Conservation (phyloP, 805 yeast species). For the Kodamaea laetipori region DNA sequence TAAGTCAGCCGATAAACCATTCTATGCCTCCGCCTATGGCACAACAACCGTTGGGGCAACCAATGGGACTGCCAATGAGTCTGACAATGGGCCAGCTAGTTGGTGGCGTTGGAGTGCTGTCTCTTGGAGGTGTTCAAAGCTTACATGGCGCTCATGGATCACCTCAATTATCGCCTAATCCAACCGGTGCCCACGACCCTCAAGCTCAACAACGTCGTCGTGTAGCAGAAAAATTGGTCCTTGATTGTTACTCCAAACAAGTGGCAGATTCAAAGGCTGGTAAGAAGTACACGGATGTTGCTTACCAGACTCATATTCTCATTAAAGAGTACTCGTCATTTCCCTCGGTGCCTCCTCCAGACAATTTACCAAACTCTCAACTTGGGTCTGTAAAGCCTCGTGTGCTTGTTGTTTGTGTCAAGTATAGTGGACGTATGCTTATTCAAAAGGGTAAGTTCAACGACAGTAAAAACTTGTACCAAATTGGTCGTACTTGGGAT, state of each 20-base stretch:
- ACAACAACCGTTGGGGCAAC: not conserved
- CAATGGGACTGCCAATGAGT: constrained; percentile 1
- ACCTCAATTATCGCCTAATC: constrained; percentile 8
- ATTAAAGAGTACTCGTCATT: constrained; percentile 73
- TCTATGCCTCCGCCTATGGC: not conserved
- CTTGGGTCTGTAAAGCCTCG: constrained; percentile 54
- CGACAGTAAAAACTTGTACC: constrained; percentile 64
- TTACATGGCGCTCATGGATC: constrained; percentile 6
- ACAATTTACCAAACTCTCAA: constrained; percentile 43
- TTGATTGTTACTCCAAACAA: constrained; percentile 41
- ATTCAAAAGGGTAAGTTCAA: constrained; percentile 86
- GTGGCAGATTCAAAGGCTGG: constrained; percentile 25
- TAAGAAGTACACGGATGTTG: constrained; percentile 26
- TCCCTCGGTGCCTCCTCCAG: constrained; percentile 71
- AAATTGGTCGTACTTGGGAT: constrained; percentile 93
- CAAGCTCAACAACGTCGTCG: constrained; percentile 17
- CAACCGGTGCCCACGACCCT: constrained; percentile 2
- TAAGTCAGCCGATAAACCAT: not conserved
- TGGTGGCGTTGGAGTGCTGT: not conserved
- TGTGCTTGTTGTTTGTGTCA: constrained; percentile 60
- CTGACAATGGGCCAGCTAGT: not conserved
- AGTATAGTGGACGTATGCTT: constrained; percentile 65
- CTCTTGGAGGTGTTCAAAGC: not conserved
- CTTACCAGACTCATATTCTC: constrained; percentile 75
- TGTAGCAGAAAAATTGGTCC: constrained; percentile 34